Evolutionary conservation across 768 basidiomycete genomes (phyloP).

Genomic region (Vararia minispora): DNA sequence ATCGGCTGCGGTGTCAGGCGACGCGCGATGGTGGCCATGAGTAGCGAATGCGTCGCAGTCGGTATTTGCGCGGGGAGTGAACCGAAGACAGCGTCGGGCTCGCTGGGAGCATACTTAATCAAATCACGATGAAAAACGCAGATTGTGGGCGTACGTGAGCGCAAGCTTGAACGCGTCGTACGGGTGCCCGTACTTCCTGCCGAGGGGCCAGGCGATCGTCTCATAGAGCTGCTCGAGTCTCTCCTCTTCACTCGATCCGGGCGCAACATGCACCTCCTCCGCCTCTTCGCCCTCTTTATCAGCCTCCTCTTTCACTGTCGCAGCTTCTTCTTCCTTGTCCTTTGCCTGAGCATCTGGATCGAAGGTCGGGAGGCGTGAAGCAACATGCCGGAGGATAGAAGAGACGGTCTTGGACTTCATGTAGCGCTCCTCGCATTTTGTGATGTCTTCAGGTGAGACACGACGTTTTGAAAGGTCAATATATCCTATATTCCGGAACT

Average conservation of each 20-base stretch:
- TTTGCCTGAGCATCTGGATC: conserved; percentile 17
- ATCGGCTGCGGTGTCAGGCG: conserved; percentile 96
- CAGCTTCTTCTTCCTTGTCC: conserved; percentile 22
- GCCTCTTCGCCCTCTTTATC: conserved; percentile 37
- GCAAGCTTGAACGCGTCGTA: conserved; percentile 98
- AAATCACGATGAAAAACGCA: conserved; percentile 4
- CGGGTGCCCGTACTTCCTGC: conserved; percentile 84
- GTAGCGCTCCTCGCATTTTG: conserved; percentile 97
- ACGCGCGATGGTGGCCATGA: conserved; percentile 80
- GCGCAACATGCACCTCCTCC: conserved; percentile 27
- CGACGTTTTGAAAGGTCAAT: conserved; percentile 98
- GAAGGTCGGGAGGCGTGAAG: conserved; percentile 59
- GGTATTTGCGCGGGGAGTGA: conserved; percentile 50
- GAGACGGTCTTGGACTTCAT: conserved; percentile 97
- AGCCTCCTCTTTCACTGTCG: conserved; percentile 33
- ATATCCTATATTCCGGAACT: conserved; percentile 56
- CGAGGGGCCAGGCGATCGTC: conserved; percentile 86
- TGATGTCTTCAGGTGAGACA: conserved; percentile 95
- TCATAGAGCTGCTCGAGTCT: conserved; percentile 83
- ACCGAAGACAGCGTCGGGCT: conserved; percentile 73
- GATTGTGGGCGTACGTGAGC: conserved; percentile 58
- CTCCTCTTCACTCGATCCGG: conserved; percentile 56
- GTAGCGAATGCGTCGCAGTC: conserved; percentile 44
- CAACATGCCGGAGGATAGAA: conserved; percentile 86
- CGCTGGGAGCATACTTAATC: conserved; percentile 29